Evolutionary conservation across 176 grass and related monocot genomes (phyloP).

Genomic region (Neostapfia colusana): DNA sequence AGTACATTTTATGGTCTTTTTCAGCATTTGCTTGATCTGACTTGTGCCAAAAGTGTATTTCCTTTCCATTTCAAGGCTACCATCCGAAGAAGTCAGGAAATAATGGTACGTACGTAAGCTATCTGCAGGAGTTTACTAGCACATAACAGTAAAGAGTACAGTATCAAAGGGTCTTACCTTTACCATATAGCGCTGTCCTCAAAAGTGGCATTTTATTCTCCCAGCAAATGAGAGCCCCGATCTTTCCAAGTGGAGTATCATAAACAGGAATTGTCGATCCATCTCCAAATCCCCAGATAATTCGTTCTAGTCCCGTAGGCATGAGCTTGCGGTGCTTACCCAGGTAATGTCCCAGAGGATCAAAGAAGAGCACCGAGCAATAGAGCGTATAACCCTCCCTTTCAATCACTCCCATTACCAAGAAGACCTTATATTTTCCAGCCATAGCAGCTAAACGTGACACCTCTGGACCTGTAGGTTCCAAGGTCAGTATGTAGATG

Average conservation of each 20-base stretch:
- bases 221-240: slow-evolving; percentile 92
- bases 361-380: slow-evolving; percentile 84
- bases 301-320: slow-evolving; percentile 78
- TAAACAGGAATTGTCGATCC: slow-evolving; percentile 92
- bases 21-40: slow-evolving; percentile 5
- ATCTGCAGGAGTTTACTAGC: background rate
- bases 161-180: slow-evolving; percentile 52
- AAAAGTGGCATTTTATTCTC: slow-evolving; percentile 97
- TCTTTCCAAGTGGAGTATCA: slow-evolving; percentile 90
- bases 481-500: slow-evolving; percentile 16
- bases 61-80: background rate
- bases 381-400: slow-evolving; percentile 87
- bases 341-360: slow-evolving; percentile 72
- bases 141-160: background rate
- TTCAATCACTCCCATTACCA: slow-evolving; percentile 95
- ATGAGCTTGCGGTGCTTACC: slow-evolving; percentile 94
- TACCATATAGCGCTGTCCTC: slow-evolving; percentile 80
- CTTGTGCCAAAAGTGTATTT: background rate
- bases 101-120: background rate
- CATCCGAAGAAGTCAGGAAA: background rate
- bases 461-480: slow-evolving; percentile 75
- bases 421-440: slow-evolving; percentile 86
- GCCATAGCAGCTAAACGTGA: slow-evolving; percentile 74
- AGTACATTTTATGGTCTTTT: background rate
- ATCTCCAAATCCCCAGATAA: slow-evolving; percentile 95